Evolutionary conservation across 208 protist genomes (phyloP), one percentile per base, ranked within the genome.

Genomic region (Leptomonas pyrrhocoris): DNA sequence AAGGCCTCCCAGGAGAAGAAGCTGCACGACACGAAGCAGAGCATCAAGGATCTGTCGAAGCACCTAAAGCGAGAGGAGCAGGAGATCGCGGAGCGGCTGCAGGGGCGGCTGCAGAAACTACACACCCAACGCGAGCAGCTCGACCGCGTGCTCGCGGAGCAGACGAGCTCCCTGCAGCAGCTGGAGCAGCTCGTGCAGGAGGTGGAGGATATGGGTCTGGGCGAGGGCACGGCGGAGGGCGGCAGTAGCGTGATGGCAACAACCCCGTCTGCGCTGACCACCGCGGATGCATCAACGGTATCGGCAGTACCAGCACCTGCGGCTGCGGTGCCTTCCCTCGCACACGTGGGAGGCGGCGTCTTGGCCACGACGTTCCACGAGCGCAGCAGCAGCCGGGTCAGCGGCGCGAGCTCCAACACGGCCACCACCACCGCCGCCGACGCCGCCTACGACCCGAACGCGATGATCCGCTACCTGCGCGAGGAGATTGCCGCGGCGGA

Each of bases 1-100:
- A 79, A 83, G 58, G 72, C 77, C 1, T 67, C 73, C 43, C 79
- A 90, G 34, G 77, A 88, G 66, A 42, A 68, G 31, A 78, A 82
- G 63, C 81, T 95, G 30, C 46, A 69, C 18, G 67, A 64, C 51
- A 86, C 80, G 15, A 76, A 79, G 58, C 40, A 64, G 25, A 88
- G 67, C 66, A 86, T 88, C 40, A 70, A 55, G 5, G 79, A 80
- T 23, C 61, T 93, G 8, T 68, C 69, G 34, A 60, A 59, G 34
- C 81, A 89, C 36, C 68, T 95, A 54, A 80, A 86, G 61, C 69
- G 62, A 16, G 90, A 95, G 69, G 90, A 94, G 74, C 70, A 75
- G 16, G 69, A 83, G 38, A 86, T 86, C 4, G 67, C 77, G 27
- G 56, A 67, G 40, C 65, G 73, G 40, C 63, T 92, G 66, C 70